Evolutionary conservation across 257 asterid species (phyloP).

Genomic region (Fraxinus anomala): DNA sequence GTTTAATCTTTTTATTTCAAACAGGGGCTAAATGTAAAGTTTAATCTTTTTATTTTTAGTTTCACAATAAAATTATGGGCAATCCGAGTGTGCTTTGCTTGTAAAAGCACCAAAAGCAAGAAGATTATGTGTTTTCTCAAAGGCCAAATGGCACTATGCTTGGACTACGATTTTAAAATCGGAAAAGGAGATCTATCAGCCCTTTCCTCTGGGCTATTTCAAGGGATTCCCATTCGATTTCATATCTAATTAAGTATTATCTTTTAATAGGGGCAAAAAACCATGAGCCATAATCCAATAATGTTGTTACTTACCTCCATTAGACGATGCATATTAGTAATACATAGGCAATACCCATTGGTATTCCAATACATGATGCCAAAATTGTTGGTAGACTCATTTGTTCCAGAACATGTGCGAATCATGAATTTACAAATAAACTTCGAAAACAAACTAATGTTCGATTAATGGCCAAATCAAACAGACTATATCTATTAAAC

Average conservation of each 20-base stretch:
- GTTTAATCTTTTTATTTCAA: too few species aligned
- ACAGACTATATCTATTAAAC: neutral
- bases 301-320: neutral
- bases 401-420: neutral
- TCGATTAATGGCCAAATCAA: neutral
- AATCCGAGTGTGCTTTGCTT: neutral
- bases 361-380: neutral
- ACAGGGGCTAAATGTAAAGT: neutral
- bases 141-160: neutral
- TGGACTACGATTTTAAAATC: neutral
- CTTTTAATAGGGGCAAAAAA: slow-evolving; percentile 1
- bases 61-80: neutral
- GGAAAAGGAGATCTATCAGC: neutral
- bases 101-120: slow-evolving; percentile 11
- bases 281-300: slow-evolving; percentile 2
- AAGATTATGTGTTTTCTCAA: neutral
- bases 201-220: neutral
- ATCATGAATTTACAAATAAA: slow-evolving; percentile 17
- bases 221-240: neutral
- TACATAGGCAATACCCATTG: too few species aligned
- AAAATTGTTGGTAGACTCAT: slow-evolving; percentile 11
- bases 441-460: neutral
- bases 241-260: neutral
- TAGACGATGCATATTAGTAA: neutral
- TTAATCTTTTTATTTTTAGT: neutral